Evolutionary conservation across 305 asterid species (phyloP), one percentile per base, ranked within the genome.

Genomic region (Fraxinus albicans): DNA sequence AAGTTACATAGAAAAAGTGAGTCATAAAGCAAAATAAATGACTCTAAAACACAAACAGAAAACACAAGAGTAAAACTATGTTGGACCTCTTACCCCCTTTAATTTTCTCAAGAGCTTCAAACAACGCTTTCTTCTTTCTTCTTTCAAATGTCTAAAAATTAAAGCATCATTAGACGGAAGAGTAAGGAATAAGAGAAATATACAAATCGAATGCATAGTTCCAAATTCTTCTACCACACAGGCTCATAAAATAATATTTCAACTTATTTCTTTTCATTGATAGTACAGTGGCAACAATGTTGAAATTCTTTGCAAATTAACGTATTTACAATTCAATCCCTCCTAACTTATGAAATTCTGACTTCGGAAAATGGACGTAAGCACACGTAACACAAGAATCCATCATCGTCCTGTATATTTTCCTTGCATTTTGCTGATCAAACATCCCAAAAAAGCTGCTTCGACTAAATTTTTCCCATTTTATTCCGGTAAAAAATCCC

Each of bases 21-120:
- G 58, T 50, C 70, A 76, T 44, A 23, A 23, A 65, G 33, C 31
- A 8, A 25, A n/a, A 42, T 42, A 2, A 78, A 74, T 25, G 6
- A 19, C 69, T 27, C 3, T 33, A 15, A 17, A 10, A 8, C 8
- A 33, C 21, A 2, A 78, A 55, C 70, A 38, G 2, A 36, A 36
- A 42, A 42, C 15, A 42, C 15, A 38, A 33, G 13, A 40, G 50
- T 7, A 1, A 44, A 67, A 70, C 17, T 29, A 33, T 76, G 29
- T 65, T 34, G 21, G 47, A 80, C 10, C 34, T 25, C 76, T 53
- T 80, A 93, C 97, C 96, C 2, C 89, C 88, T 89, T 93, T 92
- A 83, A 93, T 90, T 81, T 92, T 93, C 89, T 92, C 96, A 27
- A 93, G 88, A 58, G 96, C 96, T 83, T 93, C 94, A 47, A 84